Base-by-base conservation (phyloP, 148 eudicot genomes). In the Persicaria tinctoria region DNA sequence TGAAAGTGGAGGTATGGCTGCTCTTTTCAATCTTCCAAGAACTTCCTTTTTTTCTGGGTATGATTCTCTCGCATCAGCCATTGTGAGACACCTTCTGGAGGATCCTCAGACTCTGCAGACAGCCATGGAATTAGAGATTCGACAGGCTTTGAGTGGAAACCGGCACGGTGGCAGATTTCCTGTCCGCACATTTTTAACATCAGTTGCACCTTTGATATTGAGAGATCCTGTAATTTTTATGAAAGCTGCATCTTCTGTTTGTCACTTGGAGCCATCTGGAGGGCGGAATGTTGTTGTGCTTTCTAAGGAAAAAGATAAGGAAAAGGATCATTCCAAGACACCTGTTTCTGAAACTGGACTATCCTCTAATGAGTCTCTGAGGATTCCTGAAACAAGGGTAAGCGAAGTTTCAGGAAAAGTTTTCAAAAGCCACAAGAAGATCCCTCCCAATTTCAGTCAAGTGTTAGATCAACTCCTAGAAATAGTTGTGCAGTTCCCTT, bases 31-130 rank as follows among this genome's bases (percentile, higher is more conserved):
- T 81, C 85, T 94, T 80, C 97, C 98, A 9, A 90, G 90, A 82
- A 86, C 84, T 78, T 89, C 89, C 74, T 86, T 87, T 76, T 94
- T 94, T 76, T 86, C 92, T 75, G 98, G 98, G 68, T 91, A 89
- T 90, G 98, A 94, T 81, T 85, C 97, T 66, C 77, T 94, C 82
- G 88, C 97, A 64, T 92, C 97, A 77, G 92, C 98, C 72, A 94
- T 94, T 74, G 79, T 94, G 50, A 85, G 98, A 53, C 98, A 94
- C 88, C 89, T 94, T 73, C 90, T 94, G 60, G 98, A 94, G 77
- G 98, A 94, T 82, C 97, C 96, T 68, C 97, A 90, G 79, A 94
- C 98, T 63, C 80, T 94, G 79, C 98, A 94, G 90, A 90, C 96
- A 74, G 98, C 98, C 49, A 94, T 94, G 97, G 98, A 94, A 63